A percentile compares a stretch with the other conserved stretches of the same genome.
phyloP scores from a whole-genome alignment of 176 grass and related monocot species.

The Carex kokanica region DNA sequence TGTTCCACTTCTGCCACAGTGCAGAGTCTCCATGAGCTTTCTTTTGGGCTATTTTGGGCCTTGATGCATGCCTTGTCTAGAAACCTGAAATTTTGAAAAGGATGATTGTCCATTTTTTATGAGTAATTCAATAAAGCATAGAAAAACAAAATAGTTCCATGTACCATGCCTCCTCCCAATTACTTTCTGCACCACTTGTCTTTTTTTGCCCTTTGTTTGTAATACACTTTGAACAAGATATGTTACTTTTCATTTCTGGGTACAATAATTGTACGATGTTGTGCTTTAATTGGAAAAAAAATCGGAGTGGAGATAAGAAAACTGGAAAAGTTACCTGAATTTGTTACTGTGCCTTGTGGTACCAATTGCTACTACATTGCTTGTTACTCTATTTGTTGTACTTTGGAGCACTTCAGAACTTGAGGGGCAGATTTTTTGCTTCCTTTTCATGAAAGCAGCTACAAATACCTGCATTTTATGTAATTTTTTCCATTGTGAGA shows the following conservation, averaged over 20 bases:
- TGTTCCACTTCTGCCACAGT: constrained; percentile 60
- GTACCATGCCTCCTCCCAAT: background rate
- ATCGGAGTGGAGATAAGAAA: background rate
- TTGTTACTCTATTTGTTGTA: constrained; percentile 1
- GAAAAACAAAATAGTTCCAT: background rate
- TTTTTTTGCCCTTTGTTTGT: background rate
- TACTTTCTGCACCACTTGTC: background rate
- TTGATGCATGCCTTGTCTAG: constrained; percentile 81
- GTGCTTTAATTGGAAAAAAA: background rate
- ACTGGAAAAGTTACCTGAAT: constrained; percentile 55
- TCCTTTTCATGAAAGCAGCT: constrained; percentile 75
- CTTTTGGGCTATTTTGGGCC: constrained; percentile 38
- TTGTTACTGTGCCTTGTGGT: constrained; percentile 48
- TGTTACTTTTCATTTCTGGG: background rate
- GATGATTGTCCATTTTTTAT: background rate
- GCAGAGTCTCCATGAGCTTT: constrained; percentile 74
- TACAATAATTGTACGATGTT: constrained; percentile 3
- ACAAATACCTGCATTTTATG: constrained; percentile 72
- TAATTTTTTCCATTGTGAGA: background rate
- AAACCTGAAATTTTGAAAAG: constrained; percentile 43
- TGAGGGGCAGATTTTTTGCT: constrained; percentile 62
- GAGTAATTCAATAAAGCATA: background rate
- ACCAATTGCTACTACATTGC: background rate
- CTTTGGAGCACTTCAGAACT: constrained; percentile 29
- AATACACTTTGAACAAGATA: background rate